Evolutionary conservation across 148 eudicot species (phyloP), one percentile per base, ranked within the genome.

Genomic region (Dianthus caryophyllus): DNA sequence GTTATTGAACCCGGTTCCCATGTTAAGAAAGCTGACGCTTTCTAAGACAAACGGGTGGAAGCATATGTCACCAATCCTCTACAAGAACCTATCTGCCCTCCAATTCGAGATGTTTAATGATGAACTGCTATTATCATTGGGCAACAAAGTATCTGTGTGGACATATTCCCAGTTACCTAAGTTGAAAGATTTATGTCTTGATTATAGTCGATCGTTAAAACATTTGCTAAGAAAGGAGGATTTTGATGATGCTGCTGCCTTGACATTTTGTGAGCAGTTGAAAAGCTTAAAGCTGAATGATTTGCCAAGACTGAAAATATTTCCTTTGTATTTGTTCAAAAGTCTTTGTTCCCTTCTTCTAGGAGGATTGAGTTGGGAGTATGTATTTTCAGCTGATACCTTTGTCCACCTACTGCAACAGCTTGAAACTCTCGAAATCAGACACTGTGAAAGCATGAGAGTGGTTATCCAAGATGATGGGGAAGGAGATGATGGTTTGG

Each of bases 301-400:
- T 0, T 29, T 61, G 39, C 65, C 47, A 11, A 20, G 15, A 33
- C 47, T 61, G 8, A 61, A 39, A 13, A 7, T n/a, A n/a, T n/a
- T n/a, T n/a, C n/a, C n/a, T n/a, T n/a, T n/a, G n/a, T n/a, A n/a
- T n/a, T n/a, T n/a, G n/a, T n/a, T n/a, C n/a, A n/a, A n/a, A n/a
- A n/a, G n/a, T n/a, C n/a, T n/a, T n/a, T n/a, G n/a, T n/a, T n/a
- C n/a, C n/a, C n/a, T n/a, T n/a, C n/a, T n/a, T n/a, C n/a, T n/a
- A n/a, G n/a, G n/a, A n/a, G n/a, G 3, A 4, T n/a, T 61, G 65
- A 61, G 12, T 36, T 61, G 65, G 65, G 10, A 61, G 18, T 61
- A 33, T 61, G 46, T 61, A 36, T 0, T 61, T 6, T 22, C 65
- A 38, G 47, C 17, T 61, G 46, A 61, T 61, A 13, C 18, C n/a